These are phyloP conservation scores for Cystobasidium slooffiae DNA, from an alignment of 1,284 basidiomycete species.

Conservation along the genomic window DNA sequence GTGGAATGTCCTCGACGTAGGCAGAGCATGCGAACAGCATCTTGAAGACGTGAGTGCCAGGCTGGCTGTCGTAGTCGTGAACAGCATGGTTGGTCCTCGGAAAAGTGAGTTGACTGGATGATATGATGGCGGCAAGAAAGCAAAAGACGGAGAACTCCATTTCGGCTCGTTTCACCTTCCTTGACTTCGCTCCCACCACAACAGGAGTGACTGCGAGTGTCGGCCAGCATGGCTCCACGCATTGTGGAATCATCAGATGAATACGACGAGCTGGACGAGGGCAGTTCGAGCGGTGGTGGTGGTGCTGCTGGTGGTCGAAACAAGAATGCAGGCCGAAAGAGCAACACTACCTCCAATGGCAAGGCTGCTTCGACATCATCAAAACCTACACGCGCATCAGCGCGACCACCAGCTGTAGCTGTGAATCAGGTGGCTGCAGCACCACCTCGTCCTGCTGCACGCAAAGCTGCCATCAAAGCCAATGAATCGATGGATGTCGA, in stretches of 20 bases:
- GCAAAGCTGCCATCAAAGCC: constrained; percentile 38
- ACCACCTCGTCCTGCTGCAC: constrained; percentile 27
- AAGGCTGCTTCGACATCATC: constrained; percentile 1
- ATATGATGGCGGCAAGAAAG: too few species aligned
- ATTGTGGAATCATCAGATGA: constrained; percentile 37
- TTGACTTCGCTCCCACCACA: constrained; percentile 1
- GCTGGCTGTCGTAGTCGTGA: too few species aligned
- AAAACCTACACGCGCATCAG: constrained; percentile 4
- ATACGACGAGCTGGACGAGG: constrained; percentile 38
- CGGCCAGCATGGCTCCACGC: constrained; percentile 31
- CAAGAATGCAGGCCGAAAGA: constrained; percentile 4
- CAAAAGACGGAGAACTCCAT: background rate
- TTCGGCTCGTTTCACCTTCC: background rate
- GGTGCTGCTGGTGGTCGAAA: background rate
- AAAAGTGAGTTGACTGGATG: too few species aligned
- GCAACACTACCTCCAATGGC: background rate
- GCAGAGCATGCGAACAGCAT: too few species aligned
- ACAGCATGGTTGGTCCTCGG: too few species aligned
- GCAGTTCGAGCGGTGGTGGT: constrained; percentile 17
- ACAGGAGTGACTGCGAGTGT: background rate
- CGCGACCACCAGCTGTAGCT: constrained; percentile 7
- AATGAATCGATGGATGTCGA: constrained; percentile 42
- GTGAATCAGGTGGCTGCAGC: constrained; percentile 15
- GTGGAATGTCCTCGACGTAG: too few species aligned
- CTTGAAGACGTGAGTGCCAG: too few species aligned